Conservation (phyloP, 148 eudicot species). For the Chenopodium quinoa region DNA sequence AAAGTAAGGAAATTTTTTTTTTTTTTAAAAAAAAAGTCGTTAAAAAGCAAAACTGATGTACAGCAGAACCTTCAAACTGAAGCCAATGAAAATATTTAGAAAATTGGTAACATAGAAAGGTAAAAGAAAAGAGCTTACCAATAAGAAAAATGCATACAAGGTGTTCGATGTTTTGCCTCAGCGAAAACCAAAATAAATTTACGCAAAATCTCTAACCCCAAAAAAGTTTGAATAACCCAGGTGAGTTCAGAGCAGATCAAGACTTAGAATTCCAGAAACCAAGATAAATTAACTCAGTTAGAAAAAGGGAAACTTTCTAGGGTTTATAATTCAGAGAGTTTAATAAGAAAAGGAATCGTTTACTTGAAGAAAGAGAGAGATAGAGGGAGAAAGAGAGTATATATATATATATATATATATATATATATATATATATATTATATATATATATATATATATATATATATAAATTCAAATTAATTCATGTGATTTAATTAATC, state of each 20-base stretch:
- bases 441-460: too few relatives aligned
- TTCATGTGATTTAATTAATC: constrained; percentile 14
- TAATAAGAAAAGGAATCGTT: background rate
- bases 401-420: too few relatives aligned
- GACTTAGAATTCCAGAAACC: background rate
- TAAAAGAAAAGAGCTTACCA: constrained; percentile 19
- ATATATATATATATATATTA: too few relatives aligned
- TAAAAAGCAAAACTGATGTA: constrained; percentile 12
- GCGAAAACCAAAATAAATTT: constrained; percentile 15
- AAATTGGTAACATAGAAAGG: background rate
- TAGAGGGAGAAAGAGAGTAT: background rate
- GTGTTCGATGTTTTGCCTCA: constrained; percentile 41
- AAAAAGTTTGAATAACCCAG: constrained; percentile 20
- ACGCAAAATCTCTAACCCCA: background rate
- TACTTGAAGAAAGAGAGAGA: constrained; percentile 5
- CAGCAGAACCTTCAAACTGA: constrained; percentile 41
- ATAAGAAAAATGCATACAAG: constrained; percentile 19
- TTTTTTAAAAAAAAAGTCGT: constrained; percentile 20
- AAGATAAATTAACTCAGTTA: background rate
- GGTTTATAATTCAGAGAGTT: constrained; percentile 13
- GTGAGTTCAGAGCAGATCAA: constrained; percentile 1
- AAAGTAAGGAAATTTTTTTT: background rate
- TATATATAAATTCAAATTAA: background rate
- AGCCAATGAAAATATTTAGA: constrained; percentile 20
- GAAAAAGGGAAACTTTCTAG: constrained; percentile 5